Base-by-base conservation (phyloP, 257 asterid species). In the Solanum appendiculatum region DNA sequence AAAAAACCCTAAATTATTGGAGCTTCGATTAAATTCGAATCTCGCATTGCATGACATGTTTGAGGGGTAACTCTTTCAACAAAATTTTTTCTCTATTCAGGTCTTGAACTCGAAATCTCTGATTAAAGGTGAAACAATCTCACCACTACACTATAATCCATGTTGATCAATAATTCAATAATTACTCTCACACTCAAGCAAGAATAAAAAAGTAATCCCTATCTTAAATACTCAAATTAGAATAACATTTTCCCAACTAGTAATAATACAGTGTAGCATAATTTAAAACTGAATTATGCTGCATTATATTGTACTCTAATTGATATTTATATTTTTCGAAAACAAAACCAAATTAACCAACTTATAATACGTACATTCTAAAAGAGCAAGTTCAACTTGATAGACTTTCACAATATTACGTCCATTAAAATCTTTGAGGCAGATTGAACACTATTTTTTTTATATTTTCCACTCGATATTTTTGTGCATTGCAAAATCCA, bases 41-140 rank as follows among this genome's bases (percentile, higher is more conserved):
- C 9, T 54, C 4, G 1, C 58, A 16, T 0, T 2, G 1, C 16
- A 54, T 54, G 0, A 54, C 20, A 18, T 1, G 4, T 54, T 54
- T 54, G 1, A 54, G 1, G 1, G 18, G 0, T 18, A 9, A 54
- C 0, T 0, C 10, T 54, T 1, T 54, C 9, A 54, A 54, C 18
- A 54, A 2, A 51, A 18, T 16, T 16, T 18, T 6, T 4, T 18
- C 0, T 7, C 18, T 54, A 46, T 0, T 46, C 2, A 46, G 56
- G 7, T n/a, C n/a, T n/a, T n/a, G n/a, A n/a, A 14, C 7, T 46
- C 7, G 14, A 46, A 46, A 46, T n/a, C n/a, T n/a, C n/a, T n/a
- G n/a, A 46, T 46, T 46, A 46, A 7, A 4, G 7, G 7, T 46
- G 20, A 1, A 46, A 3, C 18, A 46, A 46, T 46, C 0, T 7